Evolutionary conservation across 2,329 filamentous ascomycete genomes (phyloP), one percentile per base, ranked within the genome.

Genomic region (Calonectria fujianensis): DNA sequence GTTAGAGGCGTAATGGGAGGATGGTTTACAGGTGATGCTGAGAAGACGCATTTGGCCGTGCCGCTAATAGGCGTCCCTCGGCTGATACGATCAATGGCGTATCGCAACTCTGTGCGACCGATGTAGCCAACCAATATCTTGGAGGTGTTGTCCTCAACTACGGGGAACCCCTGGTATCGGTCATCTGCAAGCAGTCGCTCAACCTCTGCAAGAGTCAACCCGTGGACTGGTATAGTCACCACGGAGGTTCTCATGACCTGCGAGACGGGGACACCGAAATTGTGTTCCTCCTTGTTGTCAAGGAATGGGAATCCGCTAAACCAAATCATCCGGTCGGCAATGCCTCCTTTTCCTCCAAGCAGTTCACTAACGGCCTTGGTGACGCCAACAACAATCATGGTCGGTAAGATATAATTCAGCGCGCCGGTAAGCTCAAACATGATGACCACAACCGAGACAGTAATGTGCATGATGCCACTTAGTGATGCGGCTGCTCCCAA

Each of bases 341-440:
- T 98, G 61, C 97, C 97, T 37, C 96, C 97, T 83, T 96, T 97
- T n/a, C 96, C 95, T 24, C 96, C 95, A 82, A 98, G 97, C 16
- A 96, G 89, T 78, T 98, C 95, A 75, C 94, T 93, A 61, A 99
- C 95, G 18, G 95, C 95, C 87, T 99, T 99, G 50, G 96, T 98
- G 39, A 98, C 94, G 64, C 97, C 97, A 3, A 98, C 97, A 0
- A 98, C 97, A 80, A 99, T 98, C 97, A 99, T 99, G 18, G 96
- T 98, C 0, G 97, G 97, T 35, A 99, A 88, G 77, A 99, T 98
- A 82, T 99, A 99, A 2, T 96, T 98, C 74, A 98, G 87, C 9
- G 97, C 97, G n/a, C 97, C 97, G 0, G 97, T 99, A 64, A 99
- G 90, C 85, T 99, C 97, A 82, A 98, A 98, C 97, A 99, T 98